Conservation (phyloP, 306 rosid genomes). For the Chamaecrista fasciculata region DNA sequence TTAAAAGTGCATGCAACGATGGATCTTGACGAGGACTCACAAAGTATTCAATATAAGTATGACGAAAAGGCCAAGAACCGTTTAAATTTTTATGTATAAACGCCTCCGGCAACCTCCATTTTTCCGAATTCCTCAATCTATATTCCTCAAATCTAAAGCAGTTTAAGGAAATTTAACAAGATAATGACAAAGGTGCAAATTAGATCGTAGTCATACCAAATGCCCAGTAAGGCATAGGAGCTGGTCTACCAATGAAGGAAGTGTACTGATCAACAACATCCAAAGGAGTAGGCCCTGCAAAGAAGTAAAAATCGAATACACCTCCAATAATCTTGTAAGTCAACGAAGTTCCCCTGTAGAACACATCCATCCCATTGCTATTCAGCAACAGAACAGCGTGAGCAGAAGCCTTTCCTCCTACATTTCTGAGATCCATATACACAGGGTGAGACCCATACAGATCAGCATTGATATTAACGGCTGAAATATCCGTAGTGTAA, state of each 20-base stretch:
- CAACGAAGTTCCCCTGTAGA: conserved; percentile 69
- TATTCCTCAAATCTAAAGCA: background rate
- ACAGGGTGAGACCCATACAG: conserved; percentile 90
- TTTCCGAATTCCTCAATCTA: too few relatives aligned
- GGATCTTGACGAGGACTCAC: conserved; percentile 42
- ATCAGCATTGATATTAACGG: conserved; percentile 87
- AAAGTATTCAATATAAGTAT: conserved; percentile 16
- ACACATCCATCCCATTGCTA: conserved; percentile 98
- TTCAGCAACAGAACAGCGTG: conserved; percentile 85
- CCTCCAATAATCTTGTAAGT: conserved; percentile 90
- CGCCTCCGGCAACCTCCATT: too few relatives aligned
- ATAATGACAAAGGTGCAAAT: background rate
- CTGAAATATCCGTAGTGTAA: conserved; percentile 73
- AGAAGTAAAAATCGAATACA: conserved; percentile 89
- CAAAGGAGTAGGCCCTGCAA: conserved; percentile 80
- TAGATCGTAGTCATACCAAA: conserved; percentile 66
- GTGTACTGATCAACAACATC: conserved; percentile 92
- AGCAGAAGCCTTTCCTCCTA: conserved; percentile 58
- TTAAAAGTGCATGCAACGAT: conserved; percentile 33
- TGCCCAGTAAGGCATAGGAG: conserved; percentile 99
- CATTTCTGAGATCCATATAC: conserved; percentile 82
- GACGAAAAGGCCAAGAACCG: conserved; percentile 28
- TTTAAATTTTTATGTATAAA: too few relatives aligned
- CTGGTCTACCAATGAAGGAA: conserved; percentile 82
- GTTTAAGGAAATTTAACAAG: background rate